Evolutionary conservation across 768 basidiomycete genomes (phyloP), one percentile per base, ranked within the genome.

Genomic region (Erythrobasidium yunnanense): DNA sequence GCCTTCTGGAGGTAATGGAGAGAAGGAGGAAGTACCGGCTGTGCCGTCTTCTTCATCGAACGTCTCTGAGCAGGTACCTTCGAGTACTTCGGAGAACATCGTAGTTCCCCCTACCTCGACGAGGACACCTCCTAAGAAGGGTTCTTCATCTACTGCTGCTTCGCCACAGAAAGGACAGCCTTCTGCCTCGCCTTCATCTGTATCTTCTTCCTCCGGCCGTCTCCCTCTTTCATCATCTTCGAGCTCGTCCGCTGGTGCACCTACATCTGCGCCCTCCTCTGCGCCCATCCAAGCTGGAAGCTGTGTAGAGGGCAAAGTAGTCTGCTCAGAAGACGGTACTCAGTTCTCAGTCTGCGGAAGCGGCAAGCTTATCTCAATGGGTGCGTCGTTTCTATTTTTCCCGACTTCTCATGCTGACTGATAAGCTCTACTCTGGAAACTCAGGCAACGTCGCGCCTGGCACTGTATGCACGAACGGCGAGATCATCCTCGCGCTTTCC

Each of bases 291-390:
- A n/a, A n/a, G n/a, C n/a, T n/a, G n/a, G n/a, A 11, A 55, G 30
- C 18, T 55, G 54, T 34, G 38, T 34, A 18, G 54, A 35, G 23
- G 35, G 30, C 5, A 22, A 20, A 7, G 20, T 46, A 8, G 22
- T 27, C 22, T 58, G 56, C 56, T 58, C 56, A 11, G 56, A 46
- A 42, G 56, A 58, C 27, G 56, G 56, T 46, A 25, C 25, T 7
- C 27, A 20, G 22, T 58, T 58, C 56, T 58, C 11, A 17, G 35
- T 58, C 5, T 58, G 56, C 27, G 4, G 8, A 2, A 58, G 32
- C 33, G 38, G 56, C 17, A 25, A 22, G 25, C 34, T 23, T 34
- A 25, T 58, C 25, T 20, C 33, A 2, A 58, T 58, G 56, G 56
- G 56, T 11, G 22, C 17, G 49, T 25, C 23, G 49, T 8, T 51